Evolutionary conservation across 2,329 filamentous ascomycete genomes (phyloP).

Genomic region (Epicoccum nigrum): DNA sequence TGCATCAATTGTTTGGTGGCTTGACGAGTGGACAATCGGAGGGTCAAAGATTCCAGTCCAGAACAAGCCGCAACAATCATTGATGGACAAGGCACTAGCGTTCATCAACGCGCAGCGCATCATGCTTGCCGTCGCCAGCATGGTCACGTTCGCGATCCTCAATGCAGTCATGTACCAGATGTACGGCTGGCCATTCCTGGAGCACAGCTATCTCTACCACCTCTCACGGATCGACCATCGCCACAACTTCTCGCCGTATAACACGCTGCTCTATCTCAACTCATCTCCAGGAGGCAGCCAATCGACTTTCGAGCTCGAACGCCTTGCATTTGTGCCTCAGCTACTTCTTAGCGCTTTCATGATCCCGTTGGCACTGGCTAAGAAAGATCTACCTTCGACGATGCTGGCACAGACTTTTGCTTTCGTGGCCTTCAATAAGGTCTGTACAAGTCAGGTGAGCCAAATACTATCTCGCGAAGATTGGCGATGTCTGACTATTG

Average conservation of each 20-base stretch:
- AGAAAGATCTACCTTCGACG: conserved; percentile 77
- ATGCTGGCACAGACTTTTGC: conserved; percentile 97
- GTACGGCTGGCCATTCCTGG: conserved; percentile 78
- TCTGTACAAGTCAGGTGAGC: conserved; percentile 94
- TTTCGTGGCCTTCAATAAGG: conserved; percentile 98
- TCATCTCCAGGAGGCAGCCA: conserved; percentile 60
- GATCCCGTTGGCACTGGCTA: conserved; percentile 77
- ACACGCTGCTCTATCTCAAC: conserved; percentile 84
- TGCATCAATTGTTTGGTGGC: conserved; percentile 78
- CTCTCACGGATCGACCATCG: conserved; percentile 92
- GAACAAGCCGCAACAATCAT: conserved; percentile 18
- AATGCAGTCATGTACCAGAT: conserved; percentile 80
- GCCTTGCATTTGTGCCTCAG: conserved; percentile 87
- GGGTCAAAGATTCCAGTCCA: not conserved
- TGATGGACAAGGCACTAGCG: conserved; percentile 25
- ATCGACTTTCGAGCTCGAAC: conserved; percentile 64
- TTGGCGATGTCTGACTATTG: conserved; percentile 2
- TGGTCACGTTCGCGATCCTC: conserved; percentile 73
- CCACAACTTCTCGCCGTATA: conserved; percentile 98
- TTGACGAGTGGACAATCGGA: conserved; percentile 59
- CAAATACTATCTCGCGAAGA: not conserved
- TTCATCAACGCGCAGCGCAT: conserved; percentile 55
- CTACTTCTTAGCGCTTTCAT: conserved; percentile 77
- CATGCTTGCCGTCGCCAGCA: conserved; percentile 66
- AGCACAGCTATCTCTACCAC: conserved; percentile 93